phyloP scores from a whole-genome alignment of 202 grass and related monocot species.

The Digitaria exilis region DNA sequence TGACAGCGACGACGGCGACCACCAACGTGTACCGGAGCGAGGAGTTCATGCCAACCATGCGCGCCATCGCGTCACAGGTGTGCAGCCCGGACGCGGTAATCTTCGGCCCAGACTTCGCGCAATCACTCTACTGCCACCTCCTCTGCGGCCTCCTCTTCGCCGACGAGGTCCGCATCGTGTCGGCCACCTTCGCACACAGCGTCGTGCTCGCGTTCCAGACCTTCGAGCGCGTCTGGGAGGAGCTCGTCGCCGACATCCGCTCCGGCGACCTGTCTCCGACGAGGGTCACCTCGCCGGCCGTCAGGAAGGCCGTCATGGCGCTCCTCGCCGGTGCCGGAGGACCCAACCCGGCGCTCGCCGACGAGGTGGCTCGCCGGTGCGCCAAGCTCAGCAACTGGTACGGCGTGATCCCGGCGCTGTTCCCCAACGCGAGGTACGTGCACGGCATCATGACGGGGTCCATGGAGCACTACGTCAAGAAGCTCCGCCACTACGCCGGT shows the following conservation, averaged over 20 bases:
- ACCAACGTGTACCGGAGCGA: slow-evolving; percentile 68
- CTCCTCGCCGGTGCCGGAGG: slow-evolving; percentile 44
- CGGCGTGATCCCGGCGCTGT: slow-evolving; percentile 75
- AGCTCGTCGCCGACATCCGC: slow-evolving; percentile 73
- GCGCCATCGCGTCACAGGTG: slow-evolving; percentile 49
- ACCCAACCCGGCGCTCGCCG: slow-evolving; percentile 68
- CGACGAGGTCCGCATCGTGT: slow-evolving; percentile 64
- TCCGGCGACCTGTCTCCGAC: slow-evolving; percentile 53
- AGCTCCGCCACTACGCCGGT: slow-evolving; percentile 72
- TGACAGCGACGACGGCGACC: slow-evolving; percentile 72
- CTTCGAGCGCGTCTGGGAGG: slow-evolving; percentile 70
- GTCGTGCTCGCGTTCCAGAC: slow-evolving; percentile 74
- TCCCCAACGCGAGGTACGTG: slow-evolving; percentile 78
- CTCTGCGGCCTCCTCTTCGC: slow-evolving; percentile 69
- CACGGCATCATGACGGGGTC: slow-evolving; percentile 82
- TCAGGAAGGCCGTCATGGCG: slow-evolving; percentile 53
- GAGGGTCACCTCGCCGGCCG: slow-evolving; percentile 45
- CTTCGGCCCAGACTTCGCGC: slow-evolving; percentile 64
- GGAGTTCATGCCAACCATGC: slow-evolving; percentile 54
- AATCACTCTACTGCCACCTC: slow-evolving; percentile 94
- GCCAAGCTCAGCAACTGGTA: slow-evolving; percentile 44
- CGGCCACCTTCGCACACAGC: slow-evolving; percentile 81
- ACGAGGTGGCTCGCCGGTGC: slow-evolving; percentile 54
- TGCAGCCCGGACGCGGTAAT: slow-evolving; percentile 74
- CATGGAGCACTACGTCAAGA: slow-evolving; percentile 85